Evolutionary conservation across 139 green algal genomes (phyloP), one percentile per base, ranked within the genome.

Genomic region (Tetradesmus lagerheimii): DNA sequence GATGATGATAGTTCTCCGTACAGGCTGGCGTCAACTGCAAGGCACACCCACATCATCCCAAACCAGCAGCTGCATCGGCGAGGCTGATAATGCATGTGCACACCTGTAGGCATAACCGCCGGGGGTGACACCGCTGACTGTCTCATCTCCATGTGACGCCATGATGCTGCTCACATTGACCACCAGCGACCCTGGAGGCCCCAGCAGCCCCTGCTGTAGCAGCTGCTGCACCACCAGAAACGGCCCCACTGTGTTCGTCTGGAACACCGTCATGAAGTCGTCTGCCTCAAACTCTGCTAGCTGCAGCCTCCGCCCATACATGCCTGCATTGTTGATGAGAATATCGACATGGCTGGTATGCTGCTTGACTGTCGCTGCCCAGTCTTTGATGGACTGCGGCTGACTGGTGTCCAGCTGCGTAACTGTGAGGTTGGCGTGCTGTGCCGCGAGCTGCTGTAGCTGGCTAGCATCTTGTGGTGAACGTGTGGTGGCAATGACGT

Each of bases 141-240:
- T 92, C 35, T 83, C 53, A 34, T 95, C 92, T 0, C 88, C 83
- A 64, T 93, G 89, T 31, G 76, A 91, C 0, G 85, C 83, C 86
- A 95, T 90, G 31, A 95, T 87, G n/a, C 78, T 92, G 27, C 64
- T 92, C 16, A 96, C 87, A 89, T 95, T 95, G 37, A 89, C 93
- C 18, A 95, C 45, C 34, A 96, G 66, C 15, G 89, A 86, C 3
- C 31, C 88, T 8, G 82, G 74, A 18, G 82, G 27, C 0, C 87
- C 87, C 0, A 92, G 67, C 85, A 92, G 83, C 8, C 85, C 91
- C 71, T 86, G 88, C 37, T 83, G 80, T 15, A 92, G 62, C 23
- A 96, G 87, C 79, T 94, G 81, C 90, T 95, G 94, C 29, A 89
- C 47, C 29, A 95, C 92, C 38, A 96, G 80, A 67, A 96, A 95